Conservation (phyloP, 179 eudicot species). For the Patellifolia procumbens region DNA sequence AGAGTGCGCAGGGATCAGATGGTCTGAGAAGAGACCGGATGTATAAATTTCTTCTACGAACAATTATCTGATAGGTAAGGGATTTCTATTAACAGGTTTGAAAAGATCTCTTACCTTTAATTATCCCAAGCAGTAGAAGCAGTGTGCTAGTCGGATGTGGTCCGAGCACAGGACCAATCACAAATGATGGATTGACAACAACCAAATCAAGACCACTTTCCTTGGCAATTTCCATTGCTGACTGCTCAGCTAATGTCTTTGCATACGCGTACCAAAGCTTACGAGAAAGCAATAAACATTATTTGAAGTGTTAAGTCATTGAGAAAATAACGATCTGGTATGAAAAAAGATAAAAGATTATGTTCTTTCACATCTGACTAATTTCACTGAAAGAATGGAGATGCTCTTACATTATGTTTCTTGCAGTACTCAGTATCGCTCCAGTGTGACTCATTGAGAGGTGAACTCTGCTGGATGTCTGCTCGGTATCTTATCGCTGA, state of each 20-base stretch:
- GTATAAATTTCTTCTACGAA: not conserved
- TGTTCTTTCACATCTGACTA: not conserved
- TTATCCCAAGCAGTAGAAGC: conserved; percentile 49
- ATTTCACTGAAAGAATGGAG: not conserved
- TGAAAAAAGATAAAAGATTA: not conserved
- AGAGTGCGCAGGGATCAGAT: no score
- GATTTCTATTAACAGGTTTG: not conserved
- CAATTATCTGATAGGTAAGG: not conserved
- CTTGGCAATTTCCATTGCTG: conserved; percentile 74
- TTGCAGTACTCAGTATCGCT: conserved; percentile 82
- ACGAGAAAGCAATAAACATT: not conserved
- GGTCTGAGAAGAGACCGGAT: not conserved
- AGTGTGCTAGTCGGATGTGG: conserved; percentile 92
- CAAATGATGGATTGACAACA: conserved; percentile 91
- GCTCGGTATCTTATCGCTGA: conserved; percentile 77
- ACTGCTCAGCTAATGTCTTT: conserved; percentile 79
- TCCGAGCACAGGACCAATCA: conserved; percentile 79
- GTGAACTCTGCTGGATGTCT: conserved; percentile 49
- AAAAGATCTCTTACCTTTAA: conserved; percentile 51
- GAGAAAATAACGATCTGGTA: not conserved
- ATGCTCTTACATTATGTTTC: conserved; percentile 52
- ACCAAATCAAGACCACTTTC: conserved; percentile 78
- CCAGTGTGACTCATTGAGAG: conserved; percentile 93
- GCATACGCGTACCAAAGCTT: conserved; percentile 96
- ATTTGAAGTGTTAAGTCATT: not conserved